Percentiles rank a stretch among this genome's conserved stretches.
Evolutionary conservation across 2,329 filamentous ascomycete genomes (phyloP).

Genomic region (Aspergillus alliaceus): DNA sequence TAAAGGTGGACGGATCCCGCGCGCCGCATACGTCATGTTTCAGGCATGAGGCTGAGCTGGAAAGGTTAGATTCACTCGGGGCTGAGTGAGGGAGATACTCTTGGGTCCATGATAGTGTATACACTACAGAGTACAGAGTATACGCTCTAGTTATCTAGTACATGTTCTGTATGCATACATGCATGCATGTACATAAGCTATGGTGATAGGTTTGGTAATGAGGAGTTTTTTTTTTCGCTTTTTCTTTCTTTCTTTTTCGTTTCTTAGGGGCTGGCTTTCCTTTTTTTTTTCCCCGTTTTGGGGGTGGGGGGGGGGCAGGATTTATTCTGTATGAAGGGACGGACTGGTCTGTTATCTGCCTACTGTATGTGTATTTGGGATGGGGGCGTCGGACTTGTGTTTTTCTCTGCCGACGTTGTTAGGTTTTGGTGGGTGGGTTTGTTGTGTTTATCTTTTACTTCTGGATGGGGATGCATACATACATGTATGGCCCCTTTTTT

Average conservation of each 20-base stretch:
- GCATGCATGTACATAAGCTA: no score
- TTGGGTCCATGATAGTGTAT: no score
- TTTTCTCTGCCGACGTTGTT: neutral
- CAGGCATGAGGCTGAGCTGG: neutral
- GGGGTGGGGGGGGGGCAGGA: no score
- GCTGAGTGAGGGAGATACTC: neutral
- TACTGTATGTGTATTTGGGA: neutral
- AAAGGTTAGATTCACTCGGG: neutral
- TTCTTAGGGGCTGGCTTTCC: no score
- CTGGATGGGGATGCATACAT: no score
- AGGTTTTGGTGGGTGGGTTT: neutral
- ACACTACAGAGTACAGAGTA: no score
- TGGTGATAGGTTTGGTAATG: neutral
- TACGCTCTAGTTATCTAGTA: no score
- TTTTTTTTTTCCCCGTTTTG: no score
- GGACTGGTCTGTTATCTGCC: neutral
- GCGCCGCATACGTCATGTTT: conserved; percentile 24
- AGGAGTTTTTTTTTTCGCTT: neutral
- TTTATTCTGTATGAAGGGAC: no score
- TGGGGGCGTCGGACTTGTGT: no score
- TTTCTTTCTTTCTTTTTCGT: neutral
- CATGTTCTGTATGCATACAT: no score
- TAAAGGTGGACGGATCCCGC: neutral
- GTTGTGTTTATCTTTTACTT: neutral
- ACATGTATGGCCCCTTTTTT: no score